Percentiles rank a stretch among this genome's conserved stretches.
Conservation (phyloP, 2,329 filamentous ascomycete genomes). For the Diaporthe sp. region DNA sequence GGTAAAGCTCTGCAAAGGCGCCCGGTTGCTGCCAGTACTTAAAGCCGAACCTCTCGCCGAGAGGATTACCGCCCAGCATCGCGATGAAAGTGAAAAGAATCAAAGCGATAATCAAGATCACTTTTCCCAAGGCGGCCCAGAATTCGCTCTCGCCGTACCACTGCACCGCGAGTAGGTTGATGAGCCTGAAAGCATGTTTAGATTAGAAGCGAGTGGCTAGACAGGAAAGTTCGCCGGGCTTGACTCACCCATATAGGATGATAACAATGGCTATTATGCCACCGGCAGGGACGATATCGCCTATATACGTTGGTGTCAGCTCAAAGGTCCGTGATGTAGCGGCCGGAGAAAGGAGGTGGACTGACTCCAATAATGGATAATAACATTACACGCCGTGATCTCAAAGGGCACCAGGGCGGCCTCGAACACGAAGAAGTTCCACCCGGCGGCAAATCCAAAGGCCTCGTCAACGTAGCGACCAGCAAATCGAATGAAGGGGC, state of each 20-base stretch:
- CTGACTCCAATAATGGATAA: conserved; percentile 72
- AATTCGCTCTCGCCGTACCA: conserved; percentile 60
- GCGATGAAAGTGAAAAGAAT: conserved; percentile 84
- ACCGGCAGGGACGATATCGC: conserved; percentile 63
- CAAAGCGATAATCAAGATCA: conserved; percentile 78
- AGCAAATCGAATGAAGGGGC: conserved; percentile 83
- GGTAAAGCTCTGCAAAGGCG: conserved; percentile 77
- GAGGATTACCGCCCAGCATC: conserved; percentile 86
- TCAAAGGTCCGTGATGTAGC: background rate
- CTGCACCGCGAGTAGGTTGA: conserved; percentile 45
- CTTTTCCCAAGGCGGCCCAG: conserved; percentile 78
- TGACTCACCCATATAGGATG: conserved; percentile 57
- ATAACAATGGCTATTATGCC: conserved; percentile 72
- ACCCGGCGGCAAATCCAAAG: conserved; percentile 79
- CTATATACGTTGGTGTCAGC: background rate
- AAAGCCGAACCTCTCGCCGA: conserved; percentile 80
- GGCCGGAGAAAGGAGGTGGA: background rate
- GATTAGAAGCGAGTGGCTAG: background rate
- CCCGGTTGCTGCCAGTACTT: conserved; percentile 77
- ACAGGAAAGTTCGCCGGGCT: conserved; percentile 45
- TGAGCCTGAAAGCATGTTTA: conserved; percentile 31
- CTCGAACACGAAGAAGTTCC: conserved; percentile 82
- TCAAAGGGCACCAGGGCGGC: conserved; percentile 78
- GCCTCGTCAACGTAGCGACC: conserved; percentile 82
- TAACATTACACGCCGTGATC: conserved; percentile 74